Evolutionary conservation across 2,329 filamentous ascomycete genomes (phyloP), one percentile per base, ranked within the genome.

Genomic region (Xylaria multiplex): DNA sequence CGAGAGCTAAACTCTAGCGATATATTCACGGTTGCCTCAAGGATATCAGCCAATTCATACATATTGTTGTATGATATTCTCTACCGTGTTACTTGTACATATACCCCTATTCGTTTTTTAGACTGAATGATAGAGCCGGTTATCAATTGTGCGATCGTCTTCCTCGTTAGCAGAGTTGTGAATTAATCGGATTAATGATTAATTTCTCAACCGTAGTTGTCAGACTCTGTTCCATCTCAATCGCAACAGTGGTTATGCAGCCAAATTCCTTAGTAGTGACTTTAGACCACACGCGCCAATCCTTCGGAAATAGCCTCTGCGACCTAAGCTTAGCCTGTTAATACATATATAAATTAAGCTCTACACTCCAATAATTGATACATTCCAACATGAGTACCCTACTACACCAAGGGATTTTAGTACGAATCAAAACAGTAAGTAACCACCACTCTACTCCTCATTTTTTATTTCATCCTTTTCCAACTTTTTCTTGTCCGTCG

Each of bases 401-500:
- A 19, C 22, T 7, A 5, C 19, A 3, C 42, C 30, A 46, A 55
- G 22, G 16, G 6, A n/a, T 53, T 58, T 61, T 45, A 40, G 14
- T 40, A 56, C 35, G 16, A 35, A 43, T 30, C 19, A 2, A 49
- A 58, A 53, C 46, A n/a, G 13, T 14, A 59, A 49, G 43, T 37
- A 69, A 66, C 14, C 42, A 68, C 46, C 22, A 19, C 43, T 58
- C 53, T 49, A 57, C 24, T 67, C 64, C 24, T 69, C 67, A 5
- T 46, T 24, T 57, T 59, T 60, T 35, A 27, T 43, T 7, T 63
- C 66, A 3, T 63, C 62, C 42, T 69, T 69, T 54, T 67, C 66
- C 13, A 40, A 42, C n/a, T 75, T 77, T 69, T 81, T 82, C 59
- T 82, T 68, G 35, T 68, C 80, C 8, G 76, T 77, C 0, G 78